These are phyloP conservation scores for Leucaena leucocephala DNA, from an alignment of 306 rosid genomes.

Conservation along the genomic window DNA sequence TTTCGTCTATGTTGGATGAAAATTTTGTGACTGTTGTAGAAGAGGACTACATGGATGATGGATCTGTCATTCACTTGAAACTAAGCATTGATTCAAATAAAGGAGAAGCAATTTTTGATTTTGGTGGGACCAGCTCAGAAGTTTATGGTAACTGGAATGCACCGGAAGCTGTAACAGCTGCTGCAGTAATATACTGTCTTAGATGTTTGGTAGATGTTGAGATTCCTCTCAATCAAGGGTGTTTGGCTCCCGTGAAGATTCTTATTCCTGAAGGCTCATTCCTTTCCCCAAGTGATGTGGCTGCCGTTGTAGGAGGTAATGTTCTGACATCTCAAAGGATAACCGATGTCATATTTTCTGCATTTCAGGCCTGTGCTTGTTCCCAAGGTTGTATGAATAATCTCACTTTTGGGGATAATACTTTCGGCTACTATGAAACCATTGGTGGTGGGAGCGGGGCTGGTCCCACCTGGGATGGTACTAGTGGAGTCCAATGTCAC, in stretches of 20 bases:
- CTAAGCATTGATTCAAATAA: conserved; percentile 72
- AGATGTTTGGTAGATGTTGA: conserved; percentile 90
- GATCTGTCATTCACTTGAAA: conserved; percentile 84
- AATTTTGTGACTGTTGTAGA: conserved; percentile 54
- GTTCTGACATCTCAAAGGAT: conserved; percentile 95
- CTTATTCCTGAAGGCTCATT: conserved; percentile 85
- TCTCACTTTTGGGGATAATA: conserved; percentile 90
- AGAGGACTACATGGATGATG: conserved; percentile 98
- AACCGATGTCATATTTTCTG: conserved; percentile 86
- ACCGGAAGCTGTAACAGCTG: conserved; percentile 93
- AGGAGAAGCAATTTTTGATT: conserved; percentile 89
- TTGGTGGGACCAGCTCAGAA: conserved; percentile 79
- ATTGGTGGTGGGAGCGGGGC: conserved; percentile 98
- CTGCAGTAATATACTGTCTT: conserved; percentile 89
- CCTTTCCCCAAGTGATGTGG: conserved; percentile 88
- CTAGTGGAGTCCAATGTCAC: conserved; percentile 92
- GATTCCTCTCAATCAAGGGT: conserved; percentile 97
- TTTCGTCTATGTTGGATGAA: not conserved
- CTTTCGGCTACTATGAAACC: conserved; percentile 94
- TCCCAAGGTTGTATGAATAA: conserved; percentile 99
- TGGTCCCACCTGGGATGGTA: conserved; percentile 91
- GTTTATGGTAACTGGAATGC: conserved; percentile 97
- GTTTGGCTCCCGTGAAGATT: conserved; percentile 95
- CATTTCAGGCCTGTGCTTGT: conserved; percentile 95
- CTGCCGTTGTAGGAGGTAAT: conserved; percentile 93